Evolutionary conservation across 768 basidiomycete species (phyloP).

Genomic region (Tremella mesenterica): DNA sequence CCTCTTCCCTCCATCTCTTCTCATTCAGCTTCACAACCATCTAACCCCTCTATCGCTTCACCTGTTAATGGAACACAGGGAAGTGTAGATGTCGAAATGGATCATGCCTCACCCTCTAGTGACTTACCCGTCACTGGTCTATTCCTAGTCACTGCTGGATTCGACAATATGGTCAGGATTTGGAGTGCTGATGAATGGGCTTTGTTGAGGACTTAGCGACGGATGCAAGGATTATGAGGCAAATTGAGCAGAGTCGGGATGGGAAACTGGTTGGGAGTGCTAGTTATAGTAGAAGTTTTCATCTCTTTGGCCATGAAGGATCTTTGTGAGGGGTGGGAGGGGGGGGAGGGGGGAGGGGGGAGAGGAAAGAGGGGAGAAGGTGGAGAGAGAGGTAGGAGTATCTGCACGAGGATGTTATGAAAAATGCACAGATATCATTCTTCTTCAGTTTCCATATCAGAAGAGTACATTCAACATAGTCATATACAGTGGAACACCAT

Average conservation of each 20-base stretch:
- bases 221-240: conserved; percentile 95
- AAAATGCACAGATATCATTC: neutral
- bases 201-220: conserved; percentile 73
- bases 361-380: neutral
- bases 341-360: neutral
- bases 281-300: conserved; percentile 89
- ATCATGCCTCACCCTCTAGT: conserved; percentile 1
- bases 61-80: conserved; percentile 4
- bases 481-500: too few relatives aligned
- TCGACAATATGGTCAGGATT: conserved; percentile 87
- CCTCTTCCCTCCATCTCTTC: conserved; percentile 10
- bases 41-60: neutral
- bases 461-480: neutral
- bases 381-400: too few relatives aligned
- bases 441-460: neutral
- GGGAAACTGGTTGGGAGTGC: conserved; percentile 77
- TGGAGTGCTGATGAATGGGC: conserved; percentile 99
- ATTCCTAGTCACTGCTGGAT: conserved; percentile 87
- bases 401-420: neutral
- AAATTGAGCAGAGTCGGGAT: conserved; percentile 79
- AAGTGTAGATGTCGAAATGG: conserved; percentile 14
- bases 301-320: conserved; percentile 72
- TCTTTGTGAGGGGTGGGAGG: conserved; percentile 6
- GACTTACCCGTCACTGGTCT: conserved; percentile 52
- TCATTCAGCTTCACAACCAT: neutral